Evolutionary conservation across 2,329 filamentous ascomycete species (phyloP), one percentile per base, ranked within the genome.

Genomic region (Exophiala sp.): DNA sequence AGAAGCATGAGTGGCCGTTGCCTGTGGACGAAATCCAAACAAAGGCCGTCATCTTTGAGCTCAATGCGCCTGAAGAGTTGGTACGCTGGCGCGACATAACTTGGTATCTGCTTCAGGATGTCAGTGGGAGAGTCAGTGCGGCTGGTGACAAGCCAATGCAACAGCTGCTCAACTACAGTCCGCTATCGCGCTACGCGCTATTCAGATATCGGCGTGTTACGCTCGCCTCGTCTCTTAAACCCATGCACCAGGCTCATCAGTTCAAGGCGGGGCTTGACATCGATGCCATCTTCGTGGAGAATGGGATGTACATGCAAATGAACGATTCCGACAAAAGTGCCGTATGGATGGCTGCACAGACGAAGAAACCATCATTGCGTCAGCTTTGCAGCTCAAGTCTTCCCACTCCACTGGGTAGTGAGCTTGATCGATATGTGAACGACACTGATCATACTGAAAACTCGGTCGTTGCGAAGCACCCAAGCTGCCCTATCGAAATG

Each of bases 1-100:
- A 39, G 0, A 63, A 81, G 7, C 71, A 81, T 58, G 82, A 86
- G 61, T 84, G 80, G 80, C 81, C 82, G 0, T 66, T 85, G 0
- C 75, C 80, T 0, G 29, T 39, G 0, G 12, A 70, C 0, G 0
- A 40, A 0, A 5, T 55, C 0, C 24, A 70, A 9, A 70, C 71
- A 0, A 75, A 78, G 52, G 69, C 78, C 0, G 71, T 73, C 0
- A 69, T 84, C 0, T 85, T 85, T 46, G 82, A 85, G 57, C 65
- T 84, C 0, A 47, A 60, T 0, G 57, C 73, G 0, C 80, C 81
- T 0, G 3, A 18, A 0, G 24, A 62, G 0, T 77, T 80, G 33
- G 62, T 62, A 0, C 43, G 59, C 1, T 85, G 81, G 81, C 69
- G 81, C 12, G 75, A 83, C 52, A 57, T 64, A 1, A 79, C 77